Evolutionary conservation across 129 eudicot species (phyloP), one percentile per base, ranked within the genome.

Genomic region (Tanacetum coccineum): DNA sequence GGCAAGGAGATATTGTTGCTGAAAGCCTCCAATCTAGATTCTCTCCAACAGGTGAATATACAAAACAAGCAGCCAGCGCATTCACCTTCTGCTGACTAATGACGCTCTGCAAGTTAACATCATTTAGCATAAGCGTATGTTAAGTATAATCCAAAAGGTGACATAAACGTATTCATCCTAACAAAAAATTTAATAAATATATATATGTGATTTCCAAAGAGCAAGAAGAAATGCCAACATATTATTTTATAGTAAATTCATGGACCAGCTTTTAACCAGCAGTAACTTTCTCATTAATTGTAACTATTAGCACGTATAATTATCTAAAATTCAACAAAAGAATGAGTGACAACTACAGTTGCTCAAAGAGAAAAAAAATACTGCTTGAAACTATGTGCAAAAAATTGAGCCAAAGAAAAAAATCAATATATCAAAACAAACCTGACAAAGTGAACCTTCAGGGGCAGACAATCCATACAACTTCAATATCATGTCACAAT

Each of bases 361-460:
- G 18, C 76, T 52, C 28, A 47, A 17, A 56, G 14, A 8, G 12
- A 14, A 9, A 32, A 57, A 3, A 25, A 57, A 57, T 9, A 51
- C 28, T 12, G 57, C 78, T 44, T 47, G 11, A n/a, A 59, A 59
- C 13, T 30, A n/a, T n/a, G 53, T 9, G 30, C 15, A 30, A 30
- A 59, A 36, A 25, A 36, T n/a, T 12, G 46, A 74, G 66, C 15
- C 52, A 12, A 40, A 19, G 18, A 17, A n/a, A 70, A n/a, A 18
- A 40, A 21, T 60, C 19, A 42, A 47, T 53, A 62, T 56, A 14
- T 6, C 51, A 59, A 66, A 36, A 54, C 82, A 76, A 72, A 94
- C 99, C 99, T 94, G 95, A 18, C 88, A 91, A 79, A 94, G 92
- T 42, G 93, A 81, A 59, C 99, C 99, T 81, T 94, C 99, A 51